Percentiles rank a stretch among this genome's conserved stretches.
Evolutionary conservation across 192 early-diverging fungal species (phyloP).

Genomic region (Coemansia sp.): DNA sequence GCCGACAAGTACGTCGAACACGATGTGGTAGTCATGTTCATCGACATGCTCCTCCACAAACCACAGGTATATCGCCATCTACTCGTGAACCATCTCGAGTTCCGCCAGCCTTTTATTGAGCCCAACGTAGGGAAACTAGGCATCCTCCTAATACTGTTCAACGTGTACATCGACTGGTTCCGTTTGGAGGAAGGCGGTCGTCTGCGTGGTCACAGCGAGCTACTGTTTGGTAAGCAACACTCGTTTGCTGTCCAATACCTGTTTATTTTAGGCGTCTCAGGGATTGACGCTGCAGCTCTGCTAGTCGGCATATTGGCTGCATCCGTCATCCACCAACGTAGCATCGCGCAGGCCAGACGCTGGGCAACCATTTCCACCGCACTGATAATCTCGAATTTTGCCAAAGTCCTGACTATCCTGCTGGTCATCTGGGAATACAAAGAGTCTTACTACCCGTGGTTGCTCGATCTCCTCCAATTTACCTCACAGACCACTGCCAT

Average conservation of each 20-base stretch:
- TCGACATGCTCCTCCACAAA: slow-evolving; percentile 90
- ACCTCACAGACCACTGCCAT: slow-evolving; percentile 74
- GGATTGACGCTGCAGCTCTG: slow-evolving; percentile 57
- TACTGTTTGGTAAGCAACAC: slow-evolving; percentile 62
- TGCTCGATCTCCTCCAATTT: slow-evolving; percentile 72
- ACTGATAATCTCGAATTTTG: slow-evolving; percentile 81
- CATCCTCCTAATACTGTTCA: slow-evolving; percentile 80
- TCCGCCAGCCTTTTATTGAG: slow-evolving; percentile 54
- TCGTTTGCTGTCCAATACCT: slow-evolving; percentile 70
- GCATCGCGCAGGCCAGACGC: slow-evolving; percentile 19
- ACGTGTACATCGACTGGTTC: slow-evolving; percentile 94
- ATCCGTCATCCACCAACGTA: slow-evolving; percentile 37
- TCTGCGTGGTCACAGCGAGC: slow-evolving; percentile 48
- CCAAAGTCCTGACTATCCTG: slow-evolving; percentile 80
- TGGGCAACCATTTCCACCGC: slow-evolving; percentile 58
- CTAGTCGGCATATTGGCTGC: slow-evolving; percentile 34
- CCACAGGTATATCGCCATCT: slow-evolving; percentile 84
- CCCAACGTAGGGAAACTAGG: slow-evolving; percentile 71
- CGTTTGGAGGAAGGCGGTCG: slow-evolving; percentile 71
- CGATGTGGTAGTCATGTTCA: slow-evolving; percentile 83
- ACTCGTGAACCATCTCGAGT: slow-evolving; percentile 74
- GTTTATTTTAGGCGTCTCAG: slow-evolving; percentile 64
- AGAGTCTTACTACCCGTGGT: slow-evolving; percentile 76
- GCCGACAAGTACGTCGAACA: slow-evolving; percentile 93
- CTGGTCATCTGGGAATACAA: slow-evolving; percentile 93